Conservation (phyloP, 148 eudicot genomes). For the Spergularia bocconei region DNA sequence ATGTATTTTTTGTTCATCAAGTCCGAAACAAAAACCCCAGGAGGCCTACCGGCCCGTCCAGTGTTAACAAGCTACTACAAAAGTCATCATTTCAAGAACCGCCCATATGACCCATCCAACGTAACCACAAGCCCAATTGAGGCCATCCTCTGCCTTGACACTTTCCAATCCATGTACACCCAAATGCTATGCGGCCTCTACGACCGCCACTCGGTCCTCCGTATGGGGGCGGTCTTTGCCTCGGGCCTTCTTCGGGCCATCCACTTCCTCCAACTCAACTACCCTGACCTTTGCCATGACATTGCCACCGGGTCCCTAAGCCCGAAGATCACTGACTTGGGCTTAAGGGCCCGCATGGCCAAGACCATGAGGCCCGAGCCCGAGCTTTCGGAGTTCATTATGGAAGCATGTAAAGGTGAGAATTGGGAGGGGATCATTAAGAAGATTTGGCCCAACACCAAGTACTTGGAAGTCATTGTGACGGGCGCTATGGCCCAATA, state of each 20-base stretch:
- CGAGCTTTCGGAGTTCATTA: conserved; percentile 44
- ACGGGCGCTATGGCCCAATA: conserved; percentile 78
- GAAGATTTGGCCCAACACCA: conserved; percentile 77
- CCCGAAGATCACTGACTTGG: conserved; percentile 46
- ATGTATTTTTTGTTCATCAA: conserved; percentile 64
- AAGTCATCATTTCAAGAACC: conserved; percentile 53
- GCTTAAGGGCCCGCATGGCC: conserved; percentile 39
- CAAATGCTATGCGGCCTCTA: conserved; percentile 85
- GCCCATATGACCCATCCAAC: conserved; percentile 62
- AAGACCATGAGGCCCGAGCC: conserved; percentile 48
- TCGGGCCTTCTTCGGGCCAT: conserved; percentile 86
- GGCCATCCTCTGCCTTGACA: conserved; percentile 64
- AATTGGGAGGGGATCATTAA: conserved; percentile 78
- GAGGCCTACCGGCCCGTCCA: conserved; percentile 78
- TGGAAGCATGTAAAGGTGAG: conserved; percentile 43
- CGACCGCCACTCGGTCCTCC: conserved; percentile 49
- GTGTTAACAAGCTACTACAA: conserved; percentile 81
- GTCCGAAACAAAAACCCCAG: conserved; percentile 66
- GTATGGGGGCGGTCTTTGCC: conserved; percentile 78
- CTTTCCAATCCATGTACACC: conserved; percentile 83
- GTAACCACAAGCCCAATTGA: conserved; percentile 71
- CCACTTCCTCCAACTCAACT: conserved; percentile 54
- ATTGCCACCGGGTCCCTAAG: conserved; percentile 44
- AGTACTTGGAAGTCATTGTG: conserved; percentile 66
- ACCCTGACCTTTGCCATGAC: conserved; percentile 48